Conservation (phyloP, 2,329 filamentous ascomycete species). For the Eurotiales sp. region DNA sequence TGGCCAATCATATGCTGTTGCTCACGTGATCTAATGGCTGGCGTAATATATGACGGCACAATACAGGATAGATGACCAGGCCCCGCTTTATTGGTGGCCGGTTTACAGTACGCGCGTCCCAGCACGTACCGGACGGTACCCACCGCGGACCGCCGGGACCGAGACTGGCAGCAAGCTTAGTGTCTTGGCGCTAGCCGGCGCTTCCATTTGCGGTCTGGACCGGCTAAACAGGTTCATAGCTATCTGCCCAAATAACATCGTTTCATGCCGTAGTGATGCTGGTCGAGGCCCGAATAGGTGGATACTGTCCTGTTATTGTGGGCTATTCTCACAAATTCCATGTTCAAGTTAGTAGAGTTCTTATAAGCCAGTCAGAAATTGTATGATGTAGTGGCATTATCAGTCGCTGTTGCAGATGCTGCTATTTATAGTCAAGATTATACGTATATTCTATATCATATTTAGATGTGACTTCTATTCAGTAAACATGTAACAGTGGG, state of each 20-base stretch:
- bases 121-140: not conserved
- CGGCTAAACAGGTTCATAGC: not conserved
- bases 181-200: not conserved
- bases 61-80: not conserved
- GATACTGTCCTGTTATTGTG: too few relatives aligned
- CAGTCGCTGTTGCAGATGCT: too few relatives aligned
- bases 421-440: too few relatives aligned
- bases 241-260: not conserved
- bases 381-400: too few relatives aligned
- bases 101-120: not conserved
- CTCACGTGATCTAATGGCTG: not conserved
- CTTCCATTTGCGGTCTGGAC: constrained; percentile 9
- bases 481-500: too few relatives aligned
- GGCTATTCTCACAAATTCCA: too few relatives aligned
- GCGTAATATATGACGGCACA: not conserved
- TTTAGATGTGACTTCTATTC: too few relatives aligned
- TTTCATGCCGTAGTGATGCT: not conserved
- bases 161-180: constrained; percentile 6
- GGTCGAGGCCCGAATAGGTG: too few relatives aligned
- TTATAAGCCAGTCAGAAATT: too few relatives aligned
- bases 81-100: not conserved
- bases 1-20: not conserved
- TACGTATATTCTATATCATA: too few relatives aligned
- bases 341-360: too few relatives aligned
- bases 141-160: constrained; percentile 1